Percentiles rank a stretch among this genome's conserved stretches.
Evolutionary conservation across 2,329 filamentous ascomycete species (phyloP).

Genomic region (Colletotrichum acutatum): DNA sequence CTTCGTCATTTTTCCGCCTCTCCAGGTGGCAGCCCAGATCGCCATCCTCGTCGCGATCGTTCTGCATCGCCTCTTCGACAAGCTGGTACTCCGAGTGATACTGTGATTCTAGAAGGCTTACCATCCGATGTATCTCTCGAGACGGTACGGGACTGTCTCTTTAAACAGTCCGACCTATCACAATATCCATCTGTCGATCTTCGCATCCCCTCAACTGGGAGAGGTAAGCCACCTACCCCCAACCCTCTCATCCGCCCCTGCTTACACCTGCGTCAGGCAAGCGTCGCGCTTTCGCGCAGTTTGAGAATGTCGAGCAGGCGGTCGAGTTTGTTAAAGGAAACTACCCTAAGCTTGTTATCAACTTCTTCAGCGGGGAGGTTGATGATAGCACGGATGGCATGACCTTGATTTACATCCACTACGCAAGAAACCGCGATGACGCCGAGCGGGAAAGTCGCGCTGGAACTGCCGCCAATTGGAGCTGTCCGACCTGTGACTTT

Average conservation of each 20-base stretch:
- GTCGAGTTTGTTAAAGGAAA: slow-evolving; percentile 54
- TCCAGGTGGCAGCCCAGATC: slow-evolving; percentile 34
- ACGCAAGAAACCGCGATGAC: slow-evolving; percentile 50
- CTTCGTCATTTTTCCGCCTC: slow-evolving; percentile 26
- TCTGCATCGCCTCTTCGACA: slow-evolving; percentile 45
- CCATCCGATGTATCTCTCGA: slow-evolving; percentile 59
- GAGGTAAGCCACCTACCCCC: slow-evolving; percentile 3
- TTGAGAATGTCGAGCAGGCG: slow-evolving; percentile 52
- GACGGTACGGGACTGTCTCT: slow-evolving; percentile 58
- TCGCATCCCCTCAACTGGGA: slow-evolving; percentile 45
- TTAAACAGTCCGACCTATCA: slow-evolving; percentile 47
- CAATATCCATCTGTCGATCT: slow-evolving; percentile 52
- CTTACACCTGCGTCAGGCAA: slow-evolving; percentile 43
- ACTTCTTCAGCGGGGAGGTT: slow-evolving; percentile 47
- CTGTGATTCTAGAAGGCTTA: slow-evolving; percentile 66
- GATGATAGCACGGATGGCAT: slow-evolving; percentile 52
- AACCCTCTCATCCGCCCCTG: neutral
- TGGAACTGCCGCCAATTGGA: slow-evolving; percentile 46
- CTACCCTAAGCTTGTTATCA: slow-evolving; percentile 52
- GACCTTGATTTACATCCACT: slow-evolving; percentile 53
- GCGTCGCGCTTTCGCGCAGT: slow-evolving; percentile 54
- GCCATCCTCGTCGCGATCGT: slow-evolving; percentile 35
- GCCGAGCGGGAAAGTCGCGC: slow-evolving; percentile 42
- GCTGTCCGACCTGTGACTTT: slow-evolving; percentile 47
- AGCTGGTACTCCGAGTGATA: slow-evolving; percentile 58